Evolutionary conservation across 192 early-diverging fungal genomes (phyloP), one percentile per base, ranked within the genome.

Genomic region (Cladochytrium replicatum): DNA sequence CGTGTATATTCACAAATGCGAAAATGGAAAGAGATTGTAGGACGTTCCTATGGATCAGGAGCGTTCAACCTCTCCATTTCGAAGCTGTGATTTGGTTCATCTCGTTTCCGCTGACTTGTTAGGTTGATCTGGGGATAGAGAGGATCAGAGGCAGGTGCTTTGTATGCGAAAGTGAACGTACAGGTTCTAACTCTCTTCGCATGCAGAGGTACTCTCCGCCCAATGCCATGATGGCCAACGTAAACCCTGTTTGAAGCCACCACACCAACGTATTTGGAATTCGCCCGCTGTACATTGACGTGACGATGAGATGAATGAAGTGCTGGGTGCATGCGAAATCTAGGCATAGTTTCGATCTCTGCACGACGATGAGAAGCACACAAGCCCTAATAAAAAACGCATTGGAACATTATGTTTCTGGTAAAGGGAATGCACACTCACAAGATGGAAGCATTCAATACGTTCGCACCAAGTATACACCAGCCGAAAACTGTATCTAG

Each of bases 201-300:
- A 86, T 85, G 53, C 87, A 90, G 39, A 84, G 72, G 58, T 85
- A 77, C 58, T 90, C 86, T 13, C 82, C 84, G 6, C 84, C 86
- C 40, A 88, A 55, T 5, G 81, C 72, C 72, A 86, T 80, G 30
- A 82, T 67, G 0, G 60, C 52, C 6, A 68, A 52, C 1, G 76
- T 70, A 6, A 65, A 50, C 8, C 71, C 25, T 32, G 81, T 69
- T 9, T 74, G 41, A 9, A 76, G 31, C 83, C 84, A 90, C 84
- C 85, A 90, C 8, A 77, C 40, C 21, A 79, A 63, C 21, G 66
- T 63, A 11, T 65, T 65, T 1, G 87, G 86, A 13, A 90, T 21
- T 21, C 60, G 62, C 4, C 71, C 60, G 28, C 66, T 68, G 50
- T 86, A 82, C 5, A 73, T 59, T 9, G 61, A 67, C 4, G 69